Evolutionary conservation across 139 green algal genomes (phyloP).

Genomic region (Chlorella vulgaris): DNA sequence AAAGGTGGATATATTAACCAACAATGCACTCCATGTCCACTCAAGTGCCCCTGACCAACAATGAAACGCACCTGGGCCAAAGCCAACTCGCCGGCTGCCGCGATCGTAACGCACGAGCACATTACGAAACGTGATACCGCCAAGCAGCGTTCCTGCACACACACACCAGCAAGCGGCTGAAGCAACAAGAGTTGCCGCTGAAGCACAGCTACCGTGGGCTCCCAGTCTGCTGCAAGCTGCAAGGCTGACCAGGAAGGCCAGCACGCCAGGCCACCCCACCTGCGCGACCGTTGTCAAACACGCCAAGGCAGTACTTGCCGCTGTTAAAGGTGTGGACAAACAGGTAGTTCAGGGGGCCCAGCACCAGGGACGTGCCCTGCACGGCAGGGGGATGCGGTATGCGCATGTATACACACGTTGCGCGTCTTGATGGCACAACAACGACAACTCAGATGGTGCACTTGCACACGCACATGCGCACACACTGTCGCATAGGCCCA

Average conservation of each 20-base stretch:
- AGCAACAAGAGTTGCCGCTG: background rate
- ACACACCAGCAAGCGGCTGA: background rate
- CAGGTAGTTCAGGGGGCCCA: slow-evolving; percentile 87
- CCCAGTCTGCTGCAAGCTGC: background rate
- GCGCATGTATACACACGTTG: no score
- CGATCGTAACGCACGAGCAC: slow-evolving; percentile 80
- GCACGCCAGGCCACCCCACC: background rate
- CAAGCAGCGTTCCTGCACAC: slow-evolving; percentile 77
- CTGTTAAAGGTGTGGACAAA: slow-evolving; percentile 72
- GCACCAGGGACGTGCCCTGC: slow-evolving; percentile 43
- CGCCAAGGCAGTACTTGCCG: slow-evolving; percentile 86
- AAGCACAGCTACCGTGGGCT: background rate
- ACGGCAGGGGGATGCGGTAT: no score
- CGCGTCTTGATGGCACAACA: background rate
- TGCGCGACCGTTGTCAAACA: slow-evolving; percentile 86
- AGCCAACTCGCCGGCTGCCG: slow-evolving; percentile 56
- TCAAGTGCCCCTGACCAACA: background rate
- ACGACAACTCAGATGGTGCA: background rate
- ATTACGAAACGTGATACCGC: slow-evolving; percentile 84
- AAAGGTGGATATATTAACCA: background rate
- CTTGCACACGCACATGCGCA: background rate
- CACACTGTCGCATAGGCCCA: background rate
- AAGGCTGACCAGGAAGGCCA: background rate
- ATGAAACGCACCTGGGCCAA: slow-evolving; percentile 39
- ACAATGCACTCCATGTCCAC: background rate